Conservation (phyloP, 768 basidiomycete genomes). For the Pisolithus marmoratus region DNA sequence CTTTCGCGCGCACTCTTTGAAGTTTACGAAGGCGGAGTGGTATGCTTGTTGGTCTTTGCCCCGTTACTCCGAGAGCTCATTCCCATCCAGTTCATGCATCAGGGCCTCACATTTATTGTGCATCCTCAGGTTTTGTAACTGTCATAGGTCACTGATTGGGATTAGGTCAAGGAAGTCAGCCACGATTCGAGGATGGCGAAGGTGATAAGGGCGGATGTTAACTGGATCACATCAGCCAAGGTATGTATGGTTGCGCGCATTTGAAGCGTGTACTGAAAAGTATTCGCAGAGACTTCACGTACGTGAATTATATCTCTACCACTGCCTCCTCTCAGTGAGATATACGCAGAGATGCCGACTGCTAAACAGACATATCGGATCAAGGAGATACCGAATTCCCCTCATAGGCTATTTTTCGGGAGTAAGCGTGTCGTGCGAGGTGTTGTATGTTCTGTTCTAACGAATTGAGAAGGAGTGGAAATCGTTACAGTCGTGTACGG, state of each 20-base stretch:
- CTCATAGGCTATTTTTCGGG: slow-evolving; percentile 63
- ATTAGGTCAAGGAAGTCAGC: slow-evolving; percentile 69
- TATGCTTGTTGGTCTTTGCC: slow-evolving; percentile 28
- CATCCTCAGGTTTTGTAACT: slow-evolving; percentile 11
- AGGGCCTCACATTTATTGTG: slow-evolving; percentile 77
- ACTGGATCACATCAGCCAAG: slow-evolving; percentile 76
- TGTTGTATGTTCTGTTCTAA: not conserved
- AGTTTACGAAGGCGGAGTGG: slow-evolving; percentile 84
- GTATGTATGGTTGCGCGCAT: slow-evolving; percentile 24
- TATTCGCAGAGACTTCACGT: slow-evolving; percentile 66
- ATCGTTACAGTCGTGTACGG: slow-evolving; percentile 71
- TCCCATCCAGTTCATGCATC: slow-evolving; percentile 69
- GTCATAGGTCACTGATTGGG: not conserved
- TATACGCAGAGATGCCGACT: slow-evolving; percentile 59
- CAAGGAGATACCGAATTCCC: slow-evolving; percentile 52
- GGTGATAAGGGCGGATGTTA: slow-evolving; percentile 69
- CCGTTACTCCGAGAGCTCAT: slow-evolving; percentile 2
- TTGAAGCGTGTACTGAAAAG: not conserved
- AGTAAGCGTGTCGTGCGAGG: slow-evolving; percentile 36
- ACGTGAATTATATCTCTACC: slow-evolving; percentile 16
- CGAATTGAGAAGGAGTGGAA: slow-evolving; percentile 43
- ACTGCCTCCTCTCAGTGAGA: not conserved
- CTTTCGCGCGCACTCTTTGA: slow-evolving; percentile 81
- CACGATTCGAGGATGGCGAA: slow-evolving; percentile 74
- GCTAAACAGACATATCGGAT: slow-evolving; percentile 74